These are phyloP conservation scores for Trametes pubescens DNA, from an alignment of 1,284 basidiomycete genomes.

Conservation along the genomic window DNA sequence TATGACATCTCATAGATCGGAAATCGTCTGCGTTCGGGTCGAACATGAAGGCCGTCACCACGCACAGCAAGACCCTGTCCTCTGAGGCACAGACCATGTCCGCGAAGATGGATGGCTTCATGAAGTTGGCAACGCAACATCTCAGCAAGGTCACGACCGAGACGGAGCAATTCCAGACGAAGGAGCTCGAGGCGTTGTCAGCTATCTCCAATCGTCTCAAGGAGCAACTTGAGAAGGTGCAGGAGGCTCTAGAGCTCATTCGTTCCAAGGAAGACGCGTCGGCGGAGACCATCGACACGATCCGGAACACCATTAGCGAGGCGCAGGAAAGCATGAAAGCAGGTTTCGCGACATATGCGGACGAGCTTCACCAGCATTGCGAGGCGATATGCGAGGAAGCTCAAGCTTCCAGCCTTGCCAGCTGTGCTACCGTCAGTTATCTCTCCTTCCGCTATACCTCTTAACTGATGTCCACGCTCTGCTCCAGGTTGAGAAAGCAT, in stretches of 20 bases:
- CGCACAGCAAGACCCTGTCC: conserved; percentile 67
- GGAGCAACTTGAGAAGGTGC: conserved; percentile 65
- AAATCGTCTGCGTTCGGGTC: conserved; percentile 72
- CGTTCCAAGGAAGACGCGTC: conserved; percentile 63
- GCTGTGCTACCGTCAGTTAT: conserved; percentile 53
- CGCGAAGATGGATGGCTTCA: conserved; percentile 68
- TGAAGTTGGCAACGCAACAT: conserved; percentile 62
- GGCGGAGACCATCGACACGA: conserved; percentile 56
- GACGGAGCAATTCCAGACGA: conserved; percentile 63
- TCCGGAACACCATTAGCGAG: conserved; percentile 59
- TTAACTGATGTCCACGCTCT: conserved; percentile 4
- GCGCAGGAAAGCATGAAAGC: conserved; percentile 61
- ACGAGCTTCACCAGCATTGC: conserved; percentile 57
- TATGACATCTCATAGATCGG: conserved; percentile 62
- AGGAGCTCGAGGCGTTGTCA: conserved; percentile 62
- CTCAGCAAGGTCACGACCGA: conserved; percentile 62
- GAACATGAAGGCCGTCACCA: conserved; percentile 72
- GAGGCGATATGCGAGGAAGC: conserved; percentile 56
- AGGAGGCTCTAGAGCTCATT: conserved; percentile 65
- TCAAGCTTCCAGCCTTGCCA: conserved; percentile 50
- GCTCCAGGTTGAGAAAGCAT: conserved; percentile 59
- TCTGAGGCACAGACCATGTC: conserved; percentile 62
- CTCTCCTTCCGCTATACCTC: neutral
- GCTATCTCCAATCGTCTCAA: conserved; percentile 64
- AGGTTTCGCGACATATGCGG: conserved; percentile 63